phyloP scores from a whole-genome alignment of 2,329 filamentous ascomycete genomes.

The Paraphaeosphaeria minitans region DNA sequence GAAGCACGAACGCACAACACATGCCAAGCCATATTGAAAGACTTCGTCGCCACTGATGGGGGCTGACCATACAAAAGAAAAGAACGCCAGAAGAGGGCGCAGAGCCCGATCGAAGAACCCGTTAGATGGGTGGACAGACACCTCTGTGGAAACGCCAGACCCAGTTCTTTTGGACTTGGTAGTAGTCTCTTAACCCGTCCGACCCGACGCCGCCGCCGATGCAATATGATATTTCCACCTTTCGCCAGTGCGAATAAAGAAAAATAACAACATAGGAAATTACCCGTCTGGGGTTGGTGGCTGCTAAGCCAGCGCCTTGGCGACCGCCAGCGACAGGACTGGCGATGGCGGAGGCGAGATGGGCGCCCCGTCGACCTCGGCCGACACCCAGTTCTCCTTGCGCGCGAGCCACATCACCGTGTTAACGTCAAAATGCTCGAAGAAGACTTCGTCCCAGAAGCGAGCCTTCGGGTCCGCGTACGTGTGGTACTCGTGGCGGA shows the following conservation, averaged over 20 bases:
- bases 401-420: slow-evolving; percentile 48
- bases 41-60: background rate
- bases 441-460: slow-evolving; percentile 52
- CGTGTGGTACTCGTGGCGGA: slow-evolving; percentile 74
- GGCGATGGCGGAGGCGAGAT: slow-evolving; percentile 30
- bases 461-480: slow-evolving; percentile 62
- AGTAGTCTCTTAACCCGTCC: background rate
- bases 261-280: background rate
- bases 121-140: background rate
- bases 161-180: background rate
- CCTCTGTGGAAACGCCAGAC: background rate
- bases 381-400: slow-evolving; percentile 35
- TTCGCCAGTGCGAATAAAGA: background rate
- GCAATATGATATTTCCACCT: slow-evolving; percentile 1
- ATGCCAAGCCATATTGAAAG: background rate
- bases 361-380: slow-evolving; percentile 22
- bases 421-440: slow-evolving; percentile 51
- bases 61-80: background rate
- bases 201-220: slow-evolving; percentile 12
- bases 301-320: slow-evolving; percentile 19
- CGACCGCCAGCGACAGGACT: slow-evolving; percentile 17
- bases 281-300: background rate
- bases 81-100: background rate
- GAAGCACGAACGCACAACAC: background rate
- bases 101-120: background rate